Percentiles rank a stretch among this genome's conserved stretches.
phyloP scores from a whole-genome alignment of 2,329 filamentous ascomycete genomes.

The Ampelomyces quisqualis region DNA sequence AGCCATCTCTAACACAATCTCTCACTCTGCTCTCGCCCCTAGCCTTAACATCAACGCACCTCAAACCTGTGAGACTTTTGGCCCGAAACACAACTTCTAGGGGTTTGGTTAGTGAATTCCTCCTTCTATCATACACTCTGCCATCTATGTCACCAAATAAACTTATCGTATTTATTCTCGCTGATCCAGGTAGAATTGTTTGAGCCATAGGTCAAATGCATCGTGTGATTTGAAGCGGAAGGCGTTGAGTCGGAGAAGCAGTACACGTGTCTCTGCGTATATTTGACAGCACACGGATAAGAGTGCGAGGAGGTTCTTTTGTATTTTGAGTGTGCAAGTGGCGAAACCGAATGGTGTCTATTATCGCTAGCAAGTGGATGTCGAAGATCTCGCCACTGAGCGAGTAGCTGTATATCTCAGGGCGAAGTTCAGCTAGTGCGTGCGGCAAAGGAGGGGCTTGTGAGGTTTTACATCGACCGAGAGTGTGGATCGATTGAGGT shows the following conservation, averaged over 20 bases:
- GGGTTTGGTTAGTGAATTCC: neutral
- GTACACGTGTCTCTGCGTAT: slow-evolving; percentile 4
- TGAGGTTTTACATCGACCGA: neutral
- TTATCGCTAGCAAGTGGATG: neutral
- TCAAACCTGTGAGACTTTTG: neutral
- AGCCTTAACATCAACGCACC: slow-evolving; percentile 1
- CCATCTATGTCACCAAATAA: slow-evolving; percentile 3
- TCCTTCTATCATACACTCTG: slow-evolving; percentile 2
- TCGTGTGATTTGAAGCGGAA: slow-evolving; percentile 4
- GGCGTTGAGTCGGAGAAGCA: slow-evolving; percentile 2
- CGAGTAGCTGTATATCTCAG: neutral
- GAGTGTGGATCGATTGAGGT: no score
- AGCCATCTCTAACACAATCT: neutral
- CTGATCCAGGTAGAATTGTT: neutral
- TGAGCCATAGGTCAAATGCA: neutral
- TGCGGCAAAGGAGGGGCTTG: neutral
- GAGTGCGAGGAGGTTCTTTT: neutral
- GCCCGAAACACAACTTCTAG: neutral
- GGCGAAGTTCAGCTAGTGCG: neutral
- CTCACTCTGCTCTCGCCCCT: neutral
- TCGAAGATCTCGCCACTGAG: neutral
- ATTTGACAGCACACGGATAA: slow-evolving; percentile 2
- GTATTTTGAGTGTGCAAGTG: neutral
- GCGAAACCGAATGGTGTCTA: slow-evolving; percentile 1
- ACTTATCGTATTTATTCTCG: neutral